Percentiles rank a stretch among this genome's conserved stretches.
Conservation (phyloP, 192 early-diverging fungal species). For the Rhizophagus sp. region DNA sequence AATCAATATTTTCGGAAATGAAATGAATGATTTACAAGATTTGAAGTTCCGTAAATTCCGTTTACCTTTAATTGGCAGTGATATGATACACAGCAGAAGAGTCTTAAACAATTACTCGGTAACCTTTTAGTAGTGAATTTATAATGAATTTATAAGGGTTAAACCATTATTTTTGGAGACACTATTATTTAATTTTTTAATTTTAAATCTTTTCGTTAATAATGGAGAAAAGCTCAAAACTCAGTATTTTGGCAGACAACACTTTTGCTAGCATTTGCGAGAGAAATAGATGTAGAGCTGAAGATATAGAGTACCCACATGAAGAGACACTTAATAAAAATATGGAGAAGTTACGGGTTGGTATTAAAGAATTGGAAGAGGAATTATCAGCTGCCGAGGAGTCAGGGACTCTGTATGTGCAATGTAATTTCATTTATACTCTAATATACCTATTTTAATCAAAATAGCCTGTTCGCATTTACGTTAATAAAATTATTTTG, state of each 20-base stretch:
- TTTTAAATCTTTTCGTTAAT: not conserved
- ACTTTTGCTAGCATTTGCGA: slow-evolving; percentile 57
- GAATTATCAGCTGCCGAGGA: slow-evolving; percentile 60
- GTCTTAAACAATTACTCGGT: too few relatives aligned
- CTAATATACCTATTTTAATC: not conserved
- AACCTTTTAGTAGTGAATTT: too few relatives aligned
- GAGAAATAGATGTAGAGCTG: slow-evolving; percentile 51
- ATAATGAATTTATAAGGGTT: too few relatives aligned
- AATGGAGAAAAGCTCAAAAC: slow-evolving; percentile 35
- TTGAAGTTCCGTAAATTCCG: too few relatives aligned
- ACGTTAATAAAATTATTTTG: not conserved
- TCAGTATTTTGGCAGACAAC: slow-evolving; percentile 59
- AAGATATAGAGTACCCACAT: slow-evolving; percentile 53
- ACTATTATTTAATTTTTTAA: too few relatives aligned
- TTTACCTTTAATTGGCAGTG: not conserved
- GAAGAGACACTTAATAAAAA: slow-evolving; percentile 57
- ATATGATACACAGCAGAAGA: not conserved
- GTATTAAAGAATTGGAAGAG: slow-evolving; percentile 54
- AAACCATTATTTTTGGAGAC: too few relatives aligned
- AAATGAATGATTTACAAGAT: not conserved
- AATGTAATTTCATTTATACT: not conserved
- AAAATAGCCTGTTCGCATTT: not conserved
- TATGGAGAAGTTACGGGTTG: slow-evolving; percentile 50
- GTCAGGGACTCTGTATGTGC: slow-evolving; percentile 49
- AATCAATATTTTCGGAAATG: not conserved